Conservation (phyloP, 129 eudicot species). For the Chrysanthemum makinoi region DNA sequence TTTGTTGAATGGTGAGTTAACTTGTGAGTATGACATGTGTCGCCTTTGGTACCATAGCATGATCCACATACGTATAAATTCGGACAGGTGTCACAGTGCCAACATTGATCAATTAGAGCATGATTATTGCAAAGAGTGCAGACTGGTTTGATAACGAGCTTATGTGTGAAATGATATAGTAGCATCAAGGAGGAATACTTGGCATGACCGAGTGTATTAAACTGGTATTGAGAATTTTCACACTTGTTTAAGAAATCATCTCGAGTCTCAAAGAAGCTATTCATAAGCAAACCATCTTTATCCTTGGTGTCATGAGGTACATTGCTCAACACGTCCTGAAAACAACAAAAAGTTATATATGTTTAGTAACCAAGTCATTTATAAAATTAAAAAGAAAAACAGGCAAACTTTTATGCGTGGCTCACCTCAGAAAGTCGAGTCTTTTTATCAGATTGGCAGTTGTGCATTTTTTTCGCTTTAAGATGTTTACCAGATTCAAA, state of each 20-base stretch:
- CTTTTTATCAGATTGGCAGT: slow-evolving; percentile 43
- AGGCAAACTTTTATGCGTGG: background rate
- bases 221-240: background rate
- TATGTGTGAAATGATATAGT: background rate
- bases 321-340: background rate
- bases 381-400: background rate
- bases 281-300: background rate
- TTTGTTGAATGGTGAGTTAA: background rate
- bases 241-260: background rate
- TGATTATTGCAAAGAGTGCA: background rate
- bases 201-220: background rate
- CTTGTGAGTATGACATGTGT: background rate
- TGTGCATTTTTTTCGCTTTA: slow-evolving; percentile 26
- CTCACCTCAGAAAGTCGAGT: slow-evolving; percentile 53
- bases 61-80: background rate
- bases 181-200: background rate
- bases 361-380: background rate
- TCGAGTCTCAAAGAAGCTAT: background rate
- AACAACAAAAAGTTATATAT: no score
- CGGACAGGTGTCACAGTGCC: background rate
- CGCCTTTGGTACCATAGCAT: background rate
- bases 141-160: background rate
- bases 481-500: slow-evolving; percentile 21
- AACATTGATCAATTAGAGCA: background rate
- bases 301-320: background rate